Evolutionary conservation across 192 early-diverging fungal genomes (phyloP).

Genomic region (Globomyces pollinis-pini): DNA sequence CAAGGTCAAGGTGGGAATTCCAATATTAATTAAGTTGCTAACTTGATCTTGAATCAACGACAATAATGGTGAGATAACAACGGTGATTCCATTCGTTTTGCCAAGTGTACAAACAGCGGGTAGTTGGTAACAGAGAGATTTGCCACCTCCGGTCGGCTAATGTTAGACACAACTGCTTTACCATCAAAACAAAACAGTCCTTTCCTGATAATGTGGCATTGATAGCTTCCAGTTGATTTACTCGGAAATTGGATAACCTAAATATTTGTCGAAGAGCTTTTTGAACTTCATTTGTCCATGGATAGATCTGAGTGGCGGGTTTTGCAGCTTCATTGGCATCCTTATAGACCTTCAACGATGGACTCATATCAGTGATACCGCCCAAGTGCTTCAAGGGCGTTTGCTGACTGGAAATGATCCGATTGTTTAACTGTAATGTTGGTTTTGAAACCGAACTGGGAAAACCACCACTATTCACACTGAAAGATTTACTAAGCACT

Average conservation of each 20-base stretch:
- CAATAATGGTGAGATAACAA: conserved; percentile 86
- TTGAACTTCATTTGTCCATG: background rate
- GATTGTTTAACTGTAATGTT: too few relatives aligned
- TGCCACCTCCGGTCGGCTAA: conserved; percentile 96
- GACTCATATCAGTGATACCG: too few relatives aligned
- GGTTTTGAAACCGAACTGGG: too few relatives aligned
- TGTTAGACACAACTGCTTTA: too few relatives aligned
- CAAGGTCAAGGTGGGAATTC: conserved; percentile 49
- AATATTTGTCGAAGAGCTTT: background rate
- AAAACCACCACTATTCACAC: too few relatives aligned
- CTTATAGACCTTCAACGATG: background rate
- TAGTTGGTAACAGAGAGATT: conserved; percentile 89
- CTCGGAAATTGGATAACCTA: conserved; percentile 52
- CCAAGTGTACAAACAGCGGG: conserved; percentile 66
- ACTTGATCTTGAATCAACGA: conserved; percentile 98
- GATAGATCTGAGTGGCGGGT: background rate
- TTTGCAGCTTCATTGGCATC: background rate
- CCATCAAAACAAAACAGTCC: conserved; percentile 96
- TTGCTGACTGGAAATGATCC: too few relatives aligned
- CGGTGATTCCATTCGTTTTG: conserved; percentile 62
- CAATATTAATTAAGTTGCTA: conserved; percentile 52
- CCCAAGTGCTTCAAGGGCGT: too few relatives aligned
- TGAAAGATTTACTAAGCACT: too few relatives aligned
- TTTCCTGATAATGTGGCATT: conserved; percentile 73
- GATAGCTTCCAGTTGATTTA: conserved; percentile 82